phyloP scores from a whole-genome alignment of 176 grass and related monocot species.

The Carex myosuroides region DNA sequence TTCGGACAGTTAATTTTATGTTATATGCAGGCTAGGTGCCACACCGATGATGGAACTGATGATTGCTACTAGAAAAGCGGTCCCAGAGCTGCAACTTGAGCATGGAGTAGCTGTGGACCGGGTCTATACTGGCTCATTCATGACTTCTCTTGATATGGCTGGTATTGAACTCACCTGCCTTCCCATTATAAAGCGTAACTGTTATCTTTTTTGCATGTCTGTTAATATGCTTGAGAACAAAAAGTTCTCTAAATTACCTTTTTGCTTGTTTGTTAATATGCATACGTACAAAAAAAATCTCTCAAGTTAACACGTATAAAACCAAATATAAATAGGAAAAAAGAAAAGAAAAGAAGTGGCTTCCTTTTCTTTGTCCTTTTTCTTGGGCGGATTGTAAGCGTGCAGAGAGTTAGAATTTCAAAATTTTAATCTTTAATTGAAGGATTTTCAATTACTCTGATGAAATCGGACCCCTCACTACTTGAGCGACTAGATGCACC shows the following conservation, averaged over 20 bases:
- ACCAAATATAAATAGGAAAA: neutral
- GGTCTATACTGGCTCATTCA: constrained; percentile 91
- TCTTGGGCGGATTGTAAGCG: neutral
- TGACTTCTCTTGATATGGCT: constrained; percentile 99
- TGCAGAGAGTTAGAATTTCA: neutral
- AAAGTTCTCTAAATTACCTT: neutral
- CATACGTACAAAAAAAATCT: neutral
- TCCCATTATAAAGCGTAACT: neutral
- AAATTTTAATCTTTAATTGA: constrained; percentile 26
- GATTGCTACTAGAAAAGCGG: constrained; percentile 87
- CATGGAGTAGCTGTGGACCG: constrained; percentile 98
- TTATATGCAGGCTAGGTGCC: constrained; percentile 63
- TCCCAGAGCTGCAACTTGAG: constrained; percentile 83
- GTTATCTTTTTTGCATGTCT: neutral
- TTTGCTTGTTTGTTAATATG: constrained; percentile 8
- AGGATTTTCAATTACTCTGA: constrained; percentile 95
- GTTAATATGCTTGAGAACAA: neutral
- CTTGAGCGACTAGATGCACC: constrained; percentile 90
- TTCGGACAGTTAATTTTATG: constrained; percentile 1
- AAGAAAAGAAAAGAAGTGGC: neutral
- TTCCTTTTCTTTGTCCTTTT: neutral
- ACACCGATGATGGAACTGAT: constrained; percentile 97
- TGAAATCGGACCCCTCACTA: constrained; percentile 74
- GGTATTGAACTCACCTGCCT: constrained; percentile 30
- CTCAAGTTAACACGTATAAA: neutral